phyloP scores from a whole-genome alignment of 2,329 filamentous ascomycete genomes.

The Fusarium graminum region DNA sequence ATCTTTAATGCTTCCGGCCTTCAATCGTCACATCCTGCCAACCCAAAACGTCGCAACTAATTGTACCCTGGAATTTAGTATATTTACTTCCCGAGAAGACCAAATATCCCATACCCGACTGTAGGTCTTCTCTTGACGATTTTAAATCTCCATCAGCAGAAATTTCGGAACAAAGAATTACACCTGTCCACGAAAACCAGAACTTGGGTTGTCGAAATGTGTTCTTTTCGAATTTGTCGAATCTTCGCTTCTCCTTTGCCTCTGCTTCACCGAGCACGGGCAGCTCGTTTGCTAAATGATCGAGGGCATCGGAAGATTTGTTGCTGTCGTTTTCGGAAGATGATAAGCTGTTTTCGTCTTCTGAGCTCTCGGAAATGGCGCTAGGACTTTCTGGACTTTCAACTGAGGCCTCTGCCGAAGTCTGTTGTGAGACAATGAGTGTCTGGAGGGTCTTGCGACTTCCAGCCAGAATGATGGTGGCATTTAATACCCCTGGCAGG shows the following conservation, averaged over 20 bases:
- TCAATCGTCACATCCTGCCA: slow-evolving; percentile 10
- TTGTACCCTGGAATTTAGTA: slow-evolving; percentile 12
- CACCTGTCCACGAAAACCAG: slow-evolving; percentile 26
- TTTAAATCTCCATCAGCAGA: fast-evolving
- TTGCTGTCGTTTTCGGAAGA: neutral
- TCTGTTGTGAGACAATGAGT: neutral
- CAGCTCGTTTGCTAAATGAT: neutral
- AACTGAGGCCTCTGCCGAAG: neutral
- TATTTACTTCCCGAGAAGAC: slow-evolving; percentile 24
- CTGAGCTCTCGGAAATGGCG: neutral
- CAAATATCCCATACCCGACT: slow-evolving; percentile 20
- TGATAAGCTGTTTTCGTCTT: neutral
- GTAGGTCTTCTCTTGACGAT: neutral
- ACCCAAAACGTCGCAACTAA: slow-evolving; percentile 3
- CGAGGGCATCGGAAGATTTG: fast-evolving
- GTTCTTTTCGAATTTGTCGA: slow-evolving; percentile 26
- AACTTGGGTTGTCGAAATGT: slow-evolving; percentile 33
- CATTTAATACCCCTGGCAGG: slow-evolving; percentile 10
- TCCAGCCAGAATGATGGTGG: slow-evolving; percentile 13
- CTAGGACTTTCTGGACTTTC: neutral
- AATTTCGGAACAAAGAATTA: neutral
- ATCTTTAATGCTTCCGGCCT: slow-evolving; percentile 8
- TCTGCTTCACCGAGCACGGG: neutral
- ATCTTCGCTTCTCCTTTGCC: neutral
- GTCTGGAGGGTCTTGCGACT: slow-evolving; percentile 13